Conservation (phyloP, 306 rosid species). For the Datisca glomerata region DNA sequence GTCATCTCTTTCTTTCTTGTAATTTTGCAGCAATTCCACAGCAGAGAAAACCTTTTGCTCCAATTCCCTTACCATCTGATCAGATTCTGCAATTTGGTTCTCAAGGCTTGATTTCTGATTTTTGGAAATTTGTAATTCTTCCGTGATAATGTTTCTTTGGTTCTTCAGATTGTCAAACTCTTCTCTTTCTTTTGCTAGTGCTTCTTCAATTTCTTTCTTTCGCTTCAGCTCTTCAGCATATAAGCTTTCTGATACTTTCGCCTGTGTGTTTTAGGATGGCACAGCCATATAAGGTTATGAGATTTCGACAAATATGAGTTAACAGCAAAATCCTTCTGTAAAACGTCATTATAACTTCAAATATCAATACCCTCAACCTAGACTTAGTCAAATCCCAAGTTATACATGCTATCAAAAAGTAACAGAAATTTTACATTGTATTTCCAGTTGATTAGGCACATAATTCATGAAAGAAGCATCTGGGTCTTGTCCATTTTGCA, state of each 20-base stretch:
- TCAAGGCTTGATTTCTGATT: slow-evolving; percentile 36
- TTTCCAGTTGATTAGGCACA: too few relatives aligned
- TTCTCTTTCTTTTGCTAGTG: slow-evolving; percentile 29
- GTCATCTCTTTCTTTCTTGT: slow-evolving; percentile 52
- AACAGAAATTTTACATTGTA: too few relatives aligned
- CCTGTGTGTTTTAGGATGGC: too few relatives aligned
- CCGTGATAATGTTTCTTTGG: slow-evolving; percentile 25
- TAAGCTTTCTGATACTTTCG: slow-evolving; percentile 31
- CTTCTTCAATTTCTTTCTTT: slow-evolving; percentile 59
- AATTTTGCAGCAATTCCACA: slow-evolving; percentile 31
- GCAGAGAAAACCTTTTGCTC: slow-evolving; percentile 40
- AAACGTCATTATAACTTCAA: too few relatives aligned
- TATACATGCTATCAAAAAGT: too few relatives aligned
- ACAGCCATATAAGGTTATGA: too few relatives aligned
- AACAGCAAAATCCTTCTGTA: too few relatives aligned
- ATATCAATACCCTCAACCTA: too few relatives aligned
- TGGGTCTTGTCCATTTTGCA: too few relatives aligned
- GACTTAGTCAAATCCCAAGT: too few relatives aligned
- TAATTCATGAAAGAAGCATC: too few relatives aligned
- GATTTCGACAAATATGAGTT: too few relatives aligned
- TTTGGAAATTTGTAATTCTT: slow-evolving; percentile 37
- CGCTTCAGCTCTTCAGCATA: slow-evolving; percentile 40
- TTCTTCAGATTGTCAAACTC: slow-evolving; percentile 35
- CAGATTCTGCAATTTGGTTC: slow-evolving; percentile 41
- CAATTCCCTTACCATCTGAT: slow-evolving; percentile 31